Percentiles rank a stretch among this genome's conserved stretches.
Evolutionary conservation across 2,329 filamentous ascomycete species (phyloP).

Genomic region (Fusarium sp.): DNA sequence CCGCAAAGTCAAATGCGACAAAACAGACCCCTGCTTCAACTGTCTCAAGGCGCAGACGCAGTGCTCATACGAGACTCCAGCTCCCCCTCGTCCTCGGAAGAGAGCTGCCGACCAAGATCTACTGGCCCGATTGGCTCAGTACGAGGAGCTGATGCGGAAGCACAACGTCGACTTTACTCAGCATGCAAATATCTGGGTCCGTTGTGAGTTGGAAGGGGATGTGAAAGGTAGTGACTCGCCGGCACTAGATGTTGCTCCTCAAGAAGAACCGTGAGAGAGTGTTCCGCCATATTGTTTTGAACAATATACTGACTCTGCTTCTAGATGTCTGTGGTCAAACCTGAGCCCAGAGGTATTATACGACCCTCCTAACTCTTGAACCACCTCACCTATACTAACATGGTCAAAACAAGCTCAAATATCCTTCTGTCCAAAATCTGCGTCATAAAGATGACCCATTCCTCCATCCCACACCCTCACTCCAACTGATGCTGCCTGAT

Average conservation of each 20-base stretch:
- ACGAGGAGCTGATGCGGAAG: constrained; percentile 46
- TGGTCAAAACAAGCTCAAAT: constrained; percentile 31
- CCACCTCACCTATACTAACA: neutral
- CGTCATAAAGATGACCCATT: constrained; percentile 38
- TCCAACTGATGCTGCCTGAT: constrained; percentile 12
- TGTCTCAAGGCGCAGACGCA: constrained; percentile 52
- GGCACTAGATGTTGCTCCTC: neutral
- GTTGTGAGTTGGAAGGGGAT: constrained; percentile 20
- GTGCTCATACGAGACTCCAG: constrained; percentile 42
- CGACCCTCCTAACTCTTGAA: fast-evolving
- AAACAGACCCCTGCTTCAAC: constrained; percentile 56
- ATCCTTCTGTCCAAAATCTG: constrained; percentile 35
- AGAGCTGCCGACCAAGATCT: constrained; percentile 45
- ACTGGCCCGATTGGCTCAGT: constrained; percentile 34
- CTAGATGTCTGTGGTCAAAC: constrained; percentile 38
- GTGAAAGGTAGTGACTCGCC: neutral
- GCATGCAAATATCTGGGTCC: constrained; percentile 42
- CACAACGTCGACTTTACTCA: constrained; percentile 40
- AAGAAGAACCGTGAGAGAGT: neutral
- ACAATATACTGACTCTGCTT: fast-evolving
- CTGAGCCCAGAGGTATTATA: constrained; percentile 31
- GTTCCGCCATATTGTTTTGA: neutral
- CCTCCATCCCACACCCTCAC: constrained; percentile 16
- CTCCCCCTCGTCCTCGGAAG: constrained; percentile 41
- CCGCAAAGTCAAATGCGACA: constrained; percentile 51